Evolutionary conservation across 305 asterid genomes (phyloP), one percentile per base, ranked within the genome.

Genomic region (Euphrasia arctica): DNA sequence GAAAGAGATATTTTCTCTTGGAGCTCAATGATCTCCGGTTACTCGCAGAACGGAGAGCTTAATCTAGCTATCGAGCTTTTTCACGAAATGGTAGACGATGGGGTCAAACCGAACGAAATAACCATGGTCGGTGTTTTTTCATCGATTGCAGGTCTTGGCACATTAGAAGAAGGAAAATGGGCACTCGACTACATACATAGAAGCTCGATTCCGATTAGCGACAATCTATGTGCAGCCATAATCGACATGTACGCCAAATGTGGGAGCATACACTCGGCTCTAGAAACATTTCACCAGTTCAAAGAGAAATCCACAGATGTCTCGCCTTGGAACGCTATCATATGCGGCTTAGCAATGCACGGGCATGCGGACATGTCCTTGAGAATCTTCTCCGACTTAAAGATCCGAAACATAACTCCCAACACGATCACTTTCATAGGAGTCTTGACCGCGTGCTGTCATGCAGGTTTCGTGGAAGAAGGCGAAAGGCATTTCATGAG

Each of bases 211-310:
- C 85, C 91, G 2, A 29, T 83, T 13, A 83, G 64, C 57, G 96
- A 90, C 70, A 86, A 88, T 64, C 69, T 93, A 61, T 70, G 81
- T 70, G 95, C 99, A 48, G 92, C 96, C 22, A 70, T 90, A 39
- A 82, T 90, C 13, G 95, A 93, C 64, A 90, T 93, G 99, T 90
- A 93, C 71, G 95, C 99, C 43, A 90, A 93, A 80, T 93, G 99
- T 64, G 97, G 95, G 66, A 82, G 78, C 66, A 79, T 90, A 62
- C 63, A 71, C 58, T 69, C 61, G 1, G 97, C 99, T 64, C 73
- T 84, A 29, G 84, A 86, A 70, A 68, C 77, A 8, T 93, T 90
- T 63, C 13, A 77, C 68, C 87, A 77, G 74, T 75, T 77, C 56
- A 80, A 73, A 58, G 84, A 90, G 51, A 73, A 71, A 67, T 70